phyloP scores from a whole-genome alignment of 768 basidiomycete genomes.

The Boletus sp. region DNA sequence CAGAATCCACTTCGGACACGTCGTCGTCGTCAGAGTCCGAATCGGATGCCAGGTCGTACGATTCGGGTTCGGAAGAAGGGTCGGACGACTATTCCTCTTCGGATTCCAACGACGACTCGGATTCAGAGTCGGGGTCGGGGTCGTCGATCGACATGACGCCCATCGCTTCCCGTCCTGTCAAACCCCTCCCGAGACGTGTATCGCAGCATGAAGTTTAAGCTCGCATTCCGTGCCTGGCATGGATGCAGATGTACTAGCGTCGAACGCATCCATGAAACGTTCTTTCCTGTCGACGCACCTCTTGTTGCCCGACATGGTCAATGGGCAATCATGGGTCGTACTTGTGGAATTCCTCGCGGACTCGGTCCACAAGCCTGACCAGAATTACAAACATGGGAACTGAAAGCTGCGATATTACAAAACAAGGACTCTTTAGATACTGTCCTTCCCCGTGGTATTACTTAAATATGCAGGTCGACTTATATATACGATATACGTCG shows the following conservation, averaged over 20 bases:
- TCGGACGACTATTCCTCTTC: constrained; percentile 4
- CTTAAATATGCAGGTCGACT: constrained; percentile 6
- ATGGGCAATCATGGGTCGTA: not conserved
- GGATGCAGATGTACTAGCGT: not conserved
- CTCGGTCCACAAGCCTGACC: not conserved
- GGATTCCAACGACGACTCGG: constrained; percentile 11
- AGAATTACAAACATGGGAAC: not conserved
- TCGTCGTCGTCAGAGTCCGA: constrained; percentile 15
- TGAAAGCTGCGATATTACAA: constrained; percentile 6
- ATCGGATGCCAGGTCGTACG: constrained; percentile 12
- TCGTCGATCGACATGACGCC: constrained; percentile 35
- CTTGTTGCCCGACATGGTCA: not conserved
- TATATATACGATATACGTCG: not conserved
- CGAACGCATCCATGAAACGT: not conserved
- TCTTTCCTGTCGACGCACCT: not conserved
- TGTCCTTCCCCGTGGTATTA: not conserved
- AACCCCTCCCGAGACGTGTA: constrained; percentile 47
- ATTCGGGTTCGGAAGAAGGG: constrained; percentile 12
- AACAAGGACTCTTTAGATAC: constrained; percentile 2
- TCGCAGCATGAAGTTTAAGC: constrained; percentile 30
- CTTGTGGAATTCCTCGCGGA: not conserved
- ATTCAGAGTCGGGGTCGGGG: constrained; percentile 13
- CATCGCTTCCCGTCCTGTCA: constrained; percentile 44
- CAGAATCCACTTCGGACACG: not conserved
- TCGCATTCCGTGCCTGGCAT: not conserved